These are phyloP conservation scores for Linum tenue DNA, from an alignment of 345 rosid species.

Conservation along the genomic window DNA sequence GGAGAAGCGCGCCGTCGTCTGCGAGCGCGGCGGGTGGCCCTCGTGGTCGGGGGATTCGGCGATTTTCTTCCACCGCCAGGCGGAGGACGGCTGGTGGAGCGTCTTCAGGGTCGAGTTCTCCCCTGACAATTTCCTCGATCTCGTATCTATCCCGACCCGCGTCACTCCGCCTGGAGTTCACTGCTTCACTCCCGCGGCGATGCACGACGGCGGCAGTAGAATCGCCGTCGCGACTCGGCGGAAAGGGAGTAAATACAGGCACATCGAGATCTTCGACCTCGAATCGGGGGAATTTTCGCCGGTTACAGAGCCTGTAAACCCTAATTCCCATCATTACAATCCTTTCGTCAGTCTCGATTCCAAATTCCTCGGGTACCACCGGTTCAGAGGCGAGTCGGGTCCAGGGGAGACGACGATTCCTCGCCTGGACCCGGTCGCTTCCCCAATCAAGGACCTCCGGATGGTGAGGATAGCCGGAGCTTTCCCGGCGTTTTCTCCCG, in stretches of 20 bases:
- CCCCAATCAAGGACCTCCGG: slow-evolving; percentile 44
- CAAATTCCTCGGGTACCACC: slow-evolving; percentile 53
- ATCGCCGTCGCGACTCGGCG: slow-evolving; percentile 74
- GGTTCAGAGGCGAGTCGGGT: slow-evolving; percentile 62
- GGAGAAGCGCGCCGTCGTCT: slow-evolving; percentile 35
- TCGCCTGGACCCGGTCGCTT: slow-evolving; percentile 50
- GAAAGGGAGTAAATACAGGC: slow-evolving; percentile 33
- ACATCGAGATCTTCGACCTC: slow-evolving; percentile 60
- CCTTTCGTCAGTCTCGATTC: slow-evolving; percentile 65
- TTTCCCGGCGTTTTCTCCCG: slow-evolving; percentile 61
- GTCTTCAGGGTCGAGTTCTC: slow-evolving; percentile 38
- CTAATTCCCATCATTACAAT: slow-evolving; percentile 62
- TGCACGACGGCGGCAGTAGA: slow-evolving; percentile 42
- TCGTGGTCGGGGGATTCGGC: slow-evolving; percentile 62
- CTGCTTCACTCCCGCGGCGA: slow-evolving; percentile 84
- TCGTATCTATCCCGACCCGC: slow-evolving; percentile 28
- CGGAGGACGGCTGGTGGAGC: slow-evolving; percentile 96
- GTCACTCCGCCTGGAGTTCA: slow-evolving; percentile 83
- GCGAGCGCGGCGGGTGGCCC: slow-evolving; percentile 79
- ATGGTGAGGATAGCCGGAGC: slow-evolving; percentile 57
- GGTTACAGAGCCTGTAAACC: slow-evolving; percentile 50
- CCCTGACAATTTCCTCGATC: slow-evolving; percentile 16
- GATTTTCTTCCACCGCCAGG: slow-evolving; percentile 70
- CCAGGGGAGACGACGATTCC: slow-evolving; percentile 44
- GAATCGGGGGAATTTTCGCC: slow-evolving; percentile 32